Evolutionary conservation across 306 rosid genomes (phyloP).

Genomic region (Vachellia collinsii): DNA sequence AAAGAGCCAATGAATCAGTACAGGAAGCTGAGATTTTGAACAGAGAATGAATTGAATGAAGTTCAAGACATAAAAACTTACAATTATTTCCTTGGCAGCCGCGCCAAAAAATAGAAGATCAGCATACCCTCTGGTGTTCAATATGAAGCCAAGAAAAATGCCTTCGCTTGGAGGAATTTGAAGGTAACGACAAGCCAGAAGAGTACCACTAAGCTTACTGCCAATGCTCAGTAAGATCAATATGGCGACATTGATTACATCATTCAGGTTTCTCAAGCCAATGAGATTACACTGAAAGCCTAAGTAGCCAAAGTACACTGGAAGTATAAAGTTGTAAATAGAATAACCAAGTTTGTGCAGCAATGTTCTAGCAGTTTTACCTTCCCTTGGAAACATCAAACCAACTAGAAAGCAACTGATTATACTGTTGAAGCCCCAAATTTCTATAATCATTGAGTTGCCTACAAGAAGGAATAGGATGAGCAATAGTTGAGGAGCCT

Average conservation of each 20-base stretch:
- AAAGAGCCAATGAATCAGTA: conserved; percentile 18
- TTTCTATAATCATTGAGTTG: conserved; percentile 67
- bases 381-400: conserved; percentile 71
- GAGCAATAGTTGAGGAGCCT: conserved; percentile 62
- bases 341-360: conserved; percentile 75
- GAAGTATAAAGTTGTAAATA: conserved; percentile 80
- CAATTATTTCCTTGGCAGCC: conserved; percentile 57
- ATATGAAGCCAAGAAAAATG: conserved; percentile 69
- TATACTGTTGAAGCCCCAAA: conserved; percentile 62
- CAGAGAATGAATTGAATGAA: conserved; percentile 11
- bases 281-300: conserved; percentile 76
- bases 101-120: conserved; percentile 79
- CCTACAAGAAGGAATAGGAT: conserved; percentile 59
- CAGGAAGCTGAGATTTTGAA: neutral
- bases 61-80: conserved; percentile 48
- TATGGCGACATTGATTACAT: conserved; percentile 27
- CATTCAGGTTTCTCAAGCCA: conserved; percentile 34
- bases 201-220: conserved; percentile 78
- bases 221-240: conserved; percentile 67
- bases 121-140: conserved; percentile 91
- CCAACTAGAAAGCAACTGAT: conserved; percentile 67
- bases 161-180: conserved; percentile 72
- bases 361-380: conserved; percentile 83
- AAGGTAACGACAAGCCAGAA: conserved; percentile 64
- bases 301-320: conserved; percentile 80